These are phyloP conservation scores for Paramecium pentaurelia DNA, from an alignment of 73 alveolate species.

Conservation along the genomic window DNA sequence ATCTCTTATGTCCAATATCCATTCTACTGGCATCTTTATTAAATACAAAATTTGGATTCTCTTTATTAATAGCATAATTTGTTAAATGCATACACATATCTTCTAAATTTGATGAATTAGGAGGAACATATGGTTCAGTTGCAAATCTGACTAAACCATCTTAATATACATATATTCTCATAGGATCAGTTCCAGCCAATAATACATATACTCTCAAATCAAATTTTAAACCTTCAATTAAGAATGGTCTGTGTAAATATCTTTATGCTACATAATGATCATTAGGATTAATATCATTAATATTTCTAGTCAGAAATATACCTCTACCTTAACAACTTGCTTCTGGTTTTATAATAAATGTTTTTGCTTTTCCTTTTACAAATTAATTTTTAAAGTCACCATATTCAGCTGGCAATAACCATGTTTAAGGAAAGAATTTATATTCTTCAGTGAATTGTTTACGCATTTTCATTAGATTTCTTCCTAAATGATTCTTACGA, in stretches of 20 bases:
- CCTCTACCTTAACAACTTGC: conserved; percentile 95
- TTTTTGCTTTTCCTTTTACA: conserved; percentile 59
- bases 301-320: conserved; percentile 82
- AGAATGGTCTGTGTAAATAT: conserved; percentile 87
- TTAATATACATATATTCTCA: conserved; percentile 82
- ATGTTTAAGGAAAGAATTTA: conserved; percentile 79
- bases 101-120: conserved; percentile 63
- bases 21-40: conserved; percentile 68
- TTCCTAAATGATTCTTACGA: conserved; percentile 88
- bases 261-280: conserved; percentile 90
- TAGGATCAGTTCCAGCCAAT: conserved; percentile 86
- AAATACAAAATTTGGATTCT: conserved; percentile 66
- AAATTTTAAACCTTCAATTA: conserved; percentile 92
- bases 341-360: conserved; percentile 91
- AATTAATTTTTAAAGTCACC: conserved; percentile 59
- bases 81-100: conserved; percentile 85
- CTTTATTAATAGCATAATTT: conserved; percentile 87
- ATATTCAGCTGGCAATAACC: conserved; percentile 83
- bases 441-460: conserved; percentile 72
- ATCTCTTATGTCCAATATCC: conserved; percentile 80
- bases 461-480: conserved; percentile 79
- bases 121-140: conserved; percentile 77
- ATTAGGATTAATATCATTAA: conserved; percentile 78
- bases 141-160: conserved; percentile 95
- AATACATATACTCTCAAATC: conserved; percentile 92